phyloP scores from a whole-genome alignment of 164 flowering plant genomes.

The Kingdonia uniflora region DNA sequence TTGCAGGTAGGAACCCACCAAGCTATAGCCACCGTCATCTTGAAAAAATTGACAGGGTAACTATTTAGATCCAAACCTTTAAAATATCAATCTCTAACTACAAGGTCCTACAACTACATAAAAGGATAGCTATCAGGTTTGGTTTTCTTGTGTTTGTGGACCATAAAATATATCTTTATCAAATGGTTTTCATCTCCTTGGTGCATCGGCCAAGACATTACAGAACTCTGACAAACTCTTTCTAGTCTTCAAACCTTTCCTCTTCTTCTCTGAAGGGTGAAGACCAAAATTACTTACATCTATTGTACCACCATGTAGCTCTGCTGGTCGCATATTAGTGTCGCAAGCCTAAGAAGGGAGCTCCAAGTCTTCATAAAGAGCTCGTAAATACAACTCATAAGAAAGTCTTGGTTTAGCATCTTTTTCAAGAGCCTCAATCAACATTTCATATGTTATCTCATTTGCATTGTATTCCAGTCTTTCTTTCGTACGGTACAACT shows the following conservation, averaged over 20 bases:
- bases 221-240: slow-evolving; percentile 35
- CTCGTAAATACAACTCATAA: slow-evolving; percentile 64
- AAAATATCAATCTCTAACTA: no score
- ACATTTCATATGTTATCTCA: slow-evolving; percentile 74
- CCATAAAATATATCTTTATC: slow-evolving; percentile 28
- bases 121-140: slow-evolving; percentile 27
- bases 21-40: no score
- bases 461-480: slow-evolving; percentile 40
- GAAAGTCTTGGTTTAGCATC: slow-evolving; percentile 88
- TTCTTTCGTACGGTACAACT: slow-evolving; percentile 90
- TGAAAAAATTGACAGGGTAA: no score
- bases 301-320: slow-evolving; percentile 36
- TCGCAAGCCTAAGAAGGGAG: slow-evolving; percentile 70
- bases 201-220: slow-evolving; percentile 45
- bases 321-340: slow-evolving; percentile 43
- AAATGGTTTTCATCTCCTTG: slow-evolving; percentile 43
- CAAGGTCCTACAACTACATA: no score
- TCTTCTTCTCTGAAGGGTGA: slow-evolving; percentile 56
- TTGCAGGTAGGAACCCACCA: no score
- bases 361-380: slow-evolving; percentile 44
- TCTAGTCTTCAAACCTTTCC: slow-evolving; percentile 20
- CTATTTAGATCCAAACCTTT: no score
- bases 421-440: slow-evolving; percentile 67
- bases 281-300: slow-evolving; percentile 56
- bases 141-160: no score